Evolutionary conservation across 768 basidiomycete species (phyloP), one percentile per base, ranked within the genome.

Genomic region (Amanita pallidorosea): DNA sequence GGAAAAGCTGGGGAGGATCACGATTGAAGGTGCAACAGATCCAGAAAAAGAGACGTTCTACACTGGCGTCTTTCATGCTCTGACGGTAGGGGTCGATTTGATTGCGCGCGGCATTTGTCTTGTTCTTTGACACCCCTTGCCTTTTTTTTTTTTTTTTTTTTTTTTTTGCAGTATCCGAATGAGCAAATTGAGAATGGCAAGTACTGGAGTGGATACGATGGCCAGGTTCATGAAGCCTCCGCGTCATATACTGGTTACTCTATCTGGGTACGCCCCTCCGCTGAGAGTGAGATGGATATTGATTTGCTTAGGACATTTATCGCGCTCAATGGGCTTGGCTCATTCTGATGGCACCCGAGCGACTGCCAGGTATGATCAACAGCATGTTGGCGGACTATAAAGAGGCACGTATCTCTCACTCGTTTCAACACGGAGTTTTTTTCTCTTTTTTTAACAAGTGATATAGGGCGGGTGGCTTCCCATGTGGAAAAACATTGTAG

Each of bases 401-500:
- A 53, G 75, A 87, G 70, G 84, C 80, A 50, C 4, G 61, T 53
- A 4, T 6, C 2, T 47, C 15, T 33, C 2, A 5, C 35, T 41
- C 33, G 6, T 17, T 33, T 15, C 12, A 35, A 27, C 13, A n/a
- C 11, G 38, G 5, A 7, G n/a, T 3, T 11, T 23, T 41, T 37
- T 7, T 27, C n/a, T n/a, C n/a, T n/a, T n/a, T n/a, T n/a, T n/a
- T n/a, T n/a, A 7, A 27, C 4, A 25, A 9, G 29, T 2, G 18
- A 2, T 11, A 29, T 34, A 75, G 80, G 77, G 85, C 13, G 88
- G 88, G 3, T 88, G 88, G 85, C 66, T 91, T 34, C 88, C 88
- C 0, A 89, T 90, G 87, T 91, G 88, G 88, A 90, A 89, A 66
- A 90, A 90, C 54, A 75, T 90, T 12, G 77, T 85, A 69, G 85